Evolutionary conservation across 768 basidiomycete species (phyloP).

Genomic region (Lentinula sp.): DNA sequence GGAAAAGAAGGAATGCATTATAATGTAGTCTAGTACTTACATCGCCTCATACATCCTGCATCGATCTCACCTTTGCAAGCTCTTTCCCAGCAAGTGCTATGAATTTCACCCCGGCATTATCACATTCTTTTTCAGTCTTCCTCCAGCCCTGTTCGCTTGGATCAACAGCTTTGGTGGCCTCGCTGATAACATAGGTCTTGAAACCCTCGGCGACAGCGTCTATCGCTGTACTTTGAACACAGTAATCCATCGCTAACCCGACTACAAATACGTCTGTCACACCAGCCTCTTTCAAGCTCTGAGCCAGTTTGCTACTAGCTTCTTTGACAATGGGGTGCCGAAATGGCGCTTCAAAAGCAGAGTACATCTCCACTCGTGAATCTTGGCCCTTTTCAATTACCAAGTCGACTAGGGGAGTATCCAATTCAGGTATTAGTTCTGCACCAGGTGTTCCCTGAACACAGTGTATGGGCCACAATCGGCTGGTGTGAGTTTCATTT

Average conservation of each 20-base stretch:
- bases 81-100: slow-evolving; percentile 3
- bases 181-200: slow-evolving; percentile 17
- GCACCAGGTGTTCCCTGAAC: slow-evolving; percentile 47
- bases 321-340: slow-evolving; percentile 13
- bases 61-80: not conserved
- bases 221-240: slow-evolving; percentile 43
- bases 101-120: slow-evolving; percentile 9
- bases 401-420: slow-evolving; percentile 16
- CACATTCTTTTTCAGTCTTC: slow-evolving; percentile 10
- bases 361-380: slow-evolving; percentile 56
- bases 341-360: slow-evolving; percentile 54
- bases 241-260: slow-evolving; percentile 64
- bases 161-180: slow-evolving; percentile 20
- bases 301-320: slow-evolving; percentile 10
- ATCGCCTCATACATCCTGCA: not conserved
- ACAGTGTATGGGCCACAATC: slow-evolving; percentile 71
- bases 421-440: slow-evolving; percentile 41
- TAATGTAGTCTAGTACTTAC: slow-evolving; percentile 37
- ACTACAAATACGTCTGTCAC: slow-evolving; percentile 48
- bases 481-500: slow-evolving; percentile 30
- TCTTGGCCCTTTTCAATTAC: slow-evolving; percentile 32
- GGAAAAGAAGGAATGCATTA: slow-evolving; percentile 46
- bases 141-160: slow-evolving; percentile 10
- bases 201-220: slow-evolving; percentile 36
- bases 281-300: slow-evolving; percentile 21